Evolutionary conservation across 805 yeast genomes (phyloP).

Genomic region (Kodamaea kaohsiungensis): DNA sequence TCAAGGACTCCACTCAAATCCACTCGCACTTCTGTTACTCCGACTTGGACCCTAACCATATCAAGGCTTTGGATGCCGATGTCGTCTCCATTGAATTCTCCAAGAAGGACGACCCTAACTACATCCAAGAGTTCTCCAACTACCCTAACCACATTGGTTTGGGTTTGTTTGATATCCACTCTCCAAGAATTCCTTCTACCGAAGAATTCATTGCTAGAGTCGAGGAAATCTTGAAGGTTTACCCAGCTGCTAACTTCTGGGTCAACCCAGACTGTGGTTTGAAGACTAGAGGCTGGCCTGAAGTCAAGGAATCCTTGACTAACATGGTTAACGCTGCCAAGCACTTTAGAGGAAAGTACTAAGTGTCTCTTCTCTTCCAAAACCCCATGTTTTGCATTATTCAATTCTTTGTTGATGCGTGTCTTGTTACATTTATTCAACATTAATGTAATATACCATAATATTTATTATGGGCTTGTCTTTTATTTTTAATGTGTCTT

Average conservation of each 20-base stretch:
- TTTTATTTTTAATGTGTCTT: conserved; percentile 20
- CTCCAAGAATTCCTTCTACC: conserved; percentile 98
- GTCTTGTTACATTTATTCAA: conserved; percentile 48
- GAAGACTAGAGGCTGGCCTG: conserved; percentile 99
- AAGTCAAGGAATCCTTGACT: conserved; percentile 90
- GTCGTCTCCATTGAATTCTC: conserved; percentile 99
- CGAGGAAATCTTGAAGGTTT: conserved; percentile 90
- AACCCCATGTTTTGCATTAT: conserved; percentile 29
- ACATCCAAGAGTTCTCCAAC: conserved; percentile 95
- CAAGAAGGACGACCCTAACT: conserved; percentile 98
- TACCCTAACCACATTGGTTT: conserved; percentile 99
- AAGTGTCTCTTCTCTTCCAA: conserved; percentile 15
- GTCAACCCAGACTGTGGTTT: conserved; percentile 99
- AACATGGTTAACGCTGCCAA: conserved; percentile 99
- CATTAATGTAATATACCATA: conserved; percentile 43
- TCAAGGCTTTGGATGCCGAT: conserved; percentile 99
- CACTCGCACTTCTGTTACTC: conserved; percentile 99
- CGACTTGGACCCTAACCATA: conserved; percentile 98
- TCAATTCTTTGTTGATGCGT: conserved; percentile 43
- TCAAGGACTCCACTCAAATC: conserved; percentile 90
- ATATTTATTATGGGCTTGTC: conserved; percentile 3
- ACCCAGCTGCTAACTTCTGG: conserved; percentile 99
- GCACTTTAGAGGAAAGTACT: conserved; percentile 62
- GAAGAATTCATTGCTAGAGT: conserved; percentile 95
- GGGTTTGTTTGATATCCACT: conserved; percentile 98